Percentiles rank a stretch among this genome's conserved stretches.
Evolutionary conservation across 768 basidiomycete species (phyloP).

Genomic region (Myochromella boudieri): DNA sequence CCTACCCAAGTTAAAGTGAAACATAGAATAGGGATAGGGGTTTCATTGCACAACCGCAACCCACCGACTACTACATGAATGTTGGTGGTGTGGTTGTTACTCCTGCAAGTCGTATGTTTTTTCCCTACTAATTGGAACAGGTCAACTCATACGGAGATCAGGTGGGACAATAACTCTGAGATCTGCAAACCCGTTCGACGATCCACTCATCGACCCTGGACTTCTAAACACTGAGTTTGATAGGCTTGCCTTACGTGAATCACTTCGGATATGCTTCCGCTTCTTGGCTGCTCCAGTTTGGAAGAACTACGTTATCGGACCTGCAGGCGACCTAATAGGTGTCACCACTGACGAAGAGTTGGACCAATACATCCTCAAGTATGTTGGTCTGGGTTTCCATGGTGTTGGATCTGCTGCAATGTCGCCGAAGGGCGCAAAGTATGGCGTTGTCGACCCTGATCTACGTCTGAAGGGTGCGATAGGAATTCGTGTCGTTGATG

Average conservation of each 20-base stretch:
- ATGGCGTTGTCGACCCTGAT: conserved; percentile 33
- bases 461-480: conserved; percentile 28
- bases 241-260: conserved; percentile 20
- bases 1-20: not conserved
- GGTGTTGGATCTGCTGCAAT: conserved; percentile 29
- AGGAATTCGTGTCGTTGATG: conserved; percentile 35
- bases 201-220: conserved; percentile 39
- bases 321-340: conserved; percentile 2
- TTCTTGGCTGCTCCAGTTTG: conserved; percentile 23
- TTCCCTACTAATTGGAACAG: not conserved
- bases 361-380: conserved; percentile 14
- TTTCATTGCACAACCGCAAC: not conserved
- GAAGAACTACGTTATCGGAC: conserved; percentile 18
- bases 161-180: conserved; percentile 27
- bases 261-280: conserved; percentile 15
- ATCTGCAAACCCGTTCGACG: conserved; percentile 36
- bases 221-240: conserved; percentile 24
- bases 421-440: conserved; percentile 19
- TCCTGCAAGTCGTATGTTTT: conserved; percentile 2
- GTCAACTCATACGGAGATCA: not conserved
- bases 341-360: conserved; percentile 22
- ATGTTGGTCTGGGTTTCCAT: conserved; percentile 20
- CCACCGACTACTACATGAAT: conserved; percentile 1
- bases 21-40: conserved; percentile 2
- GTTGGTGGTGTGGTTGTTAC: conserved; percentile 1